These are phyloP conservation scores for Prunus yedoensis DNA, from an alignment of 331 rosid species.

Conservation along the genomic window DNA sequence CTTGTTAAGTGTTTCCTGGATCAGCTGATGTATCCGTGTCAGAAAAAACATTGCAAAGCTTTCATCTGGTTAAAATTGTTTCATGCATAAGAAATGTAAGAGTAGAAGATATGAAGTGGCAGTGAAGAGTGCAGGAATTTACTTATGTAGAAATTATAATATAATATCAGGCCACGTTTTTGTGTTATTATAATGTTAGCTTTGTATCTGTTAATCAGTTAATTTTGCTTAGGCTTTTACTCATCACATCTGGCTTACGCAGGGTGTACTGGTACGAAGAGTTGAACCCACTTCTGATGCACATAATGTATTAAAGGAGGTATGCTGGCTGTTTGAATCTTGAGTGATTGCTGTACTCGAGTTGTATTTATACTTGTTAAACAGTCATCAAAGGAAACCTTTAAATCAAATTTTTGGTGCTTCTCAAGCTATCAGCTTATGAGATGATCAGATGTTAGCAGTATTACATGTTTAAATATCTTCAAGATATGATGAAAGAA, in stretches of 20 bases:
- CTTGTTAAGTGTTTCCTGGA: background rate
- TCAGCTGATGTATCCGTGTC: background rate
- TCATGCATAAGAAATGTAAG: background rate
- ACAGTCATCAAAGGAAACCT: slow-evolving; percentile 9
- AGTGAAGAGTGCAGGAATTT: background rate
- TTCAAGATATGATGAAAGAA: slow-evolving; percentile 1
- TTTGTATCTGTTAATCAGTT: background rate
- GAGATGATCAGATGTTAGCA: slow-evolving; percentile 13
- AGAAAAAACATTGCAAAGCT: background rate
- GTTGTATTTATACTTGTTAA: slow-evolving; percentile 5
- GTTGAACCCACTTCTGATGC: slow-evolving; percentile 97
- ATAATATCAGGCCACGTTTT: background rate
- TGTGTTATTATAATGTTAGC: background rate
- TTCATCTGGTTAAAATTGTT: slow-evolving; percentile 5
- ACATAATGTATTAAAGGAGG: slow-evolving; percentile 82
- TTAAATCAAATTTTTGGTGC: slow-evolving; percentile 20
- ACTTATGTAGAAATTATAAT: background rate
- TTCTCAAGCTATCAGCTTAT: slow-evolving; percentile 16
- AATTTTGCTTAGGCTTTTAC: background rate
- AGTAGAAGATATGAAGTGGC: background rate
- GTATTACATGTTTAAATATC: slow-evolving; percentile 5
- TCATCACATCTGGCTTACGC: slow-evolving; percentile 28
- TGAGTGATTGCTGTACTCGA: slow-evolving; percentile 7
- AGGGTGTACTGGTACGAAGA: slow-evolving; percentile 95
- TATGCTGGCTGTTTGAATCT: slow-evolving; percentile 33